Conservation (phyloP, 2,329 filamentous ascomycete species). For the Hypoxylon sp. region DNA sequence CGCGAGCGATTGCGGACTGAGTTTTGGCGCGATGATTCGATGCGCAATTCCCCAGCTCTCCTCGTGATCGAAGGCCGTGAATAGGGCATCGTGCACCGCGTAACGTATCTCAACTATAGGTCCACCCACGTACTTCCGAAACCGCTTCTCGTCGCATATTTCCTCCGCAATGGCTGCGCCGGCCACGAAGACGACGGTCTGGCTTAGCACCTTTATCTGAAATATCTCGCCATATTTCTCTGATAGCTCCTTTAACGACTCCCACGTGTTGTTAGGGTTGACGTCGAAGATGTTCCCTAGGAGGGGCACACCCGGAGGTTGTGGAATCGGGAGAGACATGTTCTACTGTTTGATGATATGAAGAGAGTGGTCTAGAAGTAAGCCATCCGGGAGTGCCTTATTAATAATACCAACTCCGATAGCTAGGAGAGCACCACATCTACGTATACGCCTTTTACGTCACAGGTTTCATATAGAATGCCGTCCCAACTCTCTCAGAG, state of each 20-base stretch:
- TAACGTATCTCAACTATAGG: conserved; percentile 68
- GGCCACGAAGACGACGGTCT: conserved; percentile 61
- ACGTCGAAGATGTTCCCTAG: conserved; percentile 68
- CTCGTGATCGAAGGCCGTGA: conserved; percentile 67
- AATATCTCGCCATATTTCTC: conserved; percentile 65
- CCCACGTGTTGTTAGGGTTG: conserved; percentile 65
- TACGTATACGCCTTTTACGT: conserved; percentile 38
- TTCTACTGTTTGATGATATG: neutral
- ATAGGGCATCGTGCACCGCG: conserved; percentile 66
- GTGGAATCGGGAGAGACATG: conserved; percentile 65
- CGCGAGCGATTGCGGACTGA: conserved; percentile 56
- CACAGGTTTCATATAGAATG: conserved; percentile 24
- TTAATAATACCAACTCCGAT: conserved; percentile 31
- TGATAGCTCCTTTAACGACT: conserved; percentile 64
- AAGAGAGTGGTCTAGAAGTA: neutral
- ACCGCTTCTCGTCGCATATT: conserved; percentile 67
- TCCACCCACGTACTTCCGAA: conserved; percentile 68
- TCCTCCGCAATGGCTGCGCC: conserved; percentile 61
- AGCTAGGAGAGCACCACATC: conserved; percentile 29
- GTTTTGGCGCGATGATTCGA: conserved; percentile 65
- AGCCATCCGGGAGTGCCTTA: conserved; percentile 7
- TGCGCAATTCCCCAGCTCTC: conserved; percentile 66
- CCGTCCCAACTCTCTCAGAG: conserved; percentile 23
- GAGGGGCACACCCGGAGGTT: conserved; percentile 65
- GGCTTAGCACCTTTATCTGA: conserved; percentile 60